These are phyloP conservation scores for Hymenoscyphus albidus DNA, from an alignment of 2,329 filamentous ascomycete genomes.

Conservation along the genomic window DNA sequence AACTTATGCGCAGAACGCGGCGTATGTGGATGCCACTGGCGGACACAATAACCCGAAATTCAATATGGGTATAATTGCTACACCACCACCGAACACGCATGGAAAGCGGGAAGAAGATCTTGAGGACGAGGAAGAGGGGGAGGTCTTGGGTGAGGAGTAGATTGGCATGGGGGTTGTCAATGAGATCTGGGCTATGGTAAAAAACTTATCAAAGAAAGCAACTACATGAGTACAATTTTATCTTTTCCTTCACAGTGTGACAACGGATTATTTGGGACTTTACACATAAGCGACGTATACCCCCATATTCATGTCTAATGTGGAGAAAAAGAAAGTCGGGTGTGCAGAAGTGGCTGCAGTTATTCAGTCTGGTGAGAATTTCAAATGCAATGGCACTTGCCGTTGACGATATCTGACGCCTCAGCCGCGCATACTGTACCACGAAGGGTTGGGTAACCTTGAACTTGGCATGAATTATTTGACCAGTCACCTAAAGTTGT, in stretches of 20 bases:
- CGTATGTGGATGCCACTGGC: conserved; percentile 19
- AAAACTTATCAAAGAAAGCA: not conserved
- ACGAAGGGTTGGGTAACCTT: too few relatives aligned
- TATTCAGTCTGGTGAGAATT: too few relatives aligned
- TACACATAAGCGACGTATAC: not conserved
- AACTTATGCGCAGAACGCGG: conserved; percentile 18
- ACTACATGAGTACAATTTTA: not conserved
- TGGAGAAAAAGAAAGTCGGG: not conserved
- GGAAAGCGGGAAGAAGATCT: conserved; percentile 11
- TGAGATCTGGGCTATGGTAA: not conserved
- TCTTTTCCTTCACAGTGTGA: not conserved
- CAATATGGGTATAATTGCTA: conserved; percentile 17
- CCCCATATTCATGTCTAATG: too few relatives aligned
- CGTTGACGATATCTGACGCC: not conserved
- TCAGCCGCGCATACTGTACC: too few relatives aligned
- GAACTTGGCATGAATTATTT: not conserved
- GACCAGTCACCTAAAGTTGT: not conserved
- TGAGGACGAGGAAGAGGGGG: conserved; percentile 5
- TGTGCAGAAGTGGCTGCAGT: not conserved
- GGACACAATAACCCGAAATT: conserved; percentile 24
- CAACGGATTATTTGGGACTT: not conserved
- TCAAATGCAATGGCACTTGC: not conserved
- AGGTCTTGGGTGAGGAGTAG: conserved; percentile 6
- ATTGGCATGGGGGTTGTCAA: not conserved
- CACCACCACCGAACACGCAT: conserved; percentile 15